These are phyloP conservation scores for Hygrocybe coccinea DNA, from an alignment of 768 basidiomycete species.

Conservation along the genomic window DNA sequence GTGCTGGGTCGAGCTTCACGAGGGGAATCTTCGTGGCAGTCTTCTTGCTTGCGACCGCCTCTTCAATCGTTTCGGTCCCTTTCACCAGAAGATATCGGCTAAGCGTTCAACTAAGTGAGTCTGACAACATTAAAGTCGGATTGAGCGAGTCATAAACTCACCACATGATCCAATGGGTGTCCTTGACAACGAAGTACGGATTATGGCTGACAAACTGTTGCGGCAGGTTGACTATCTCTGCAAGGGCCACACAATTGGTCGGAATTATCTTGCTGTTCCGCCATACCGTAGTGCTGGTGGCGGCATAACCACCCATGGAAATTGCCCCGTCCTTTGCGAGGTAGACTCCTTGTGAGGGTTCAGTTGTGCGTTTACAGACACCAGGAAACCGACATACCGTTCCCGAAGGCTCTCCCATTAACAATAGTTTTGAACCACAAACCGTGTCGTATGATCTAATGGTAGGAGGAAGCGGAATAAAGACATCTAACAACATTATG, in stretches of 20 bases:
- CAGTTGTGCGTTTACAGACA: neutral
- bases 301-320: constrained; percentile 45
- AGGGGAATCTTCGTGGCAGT: constrained; percentile 29
- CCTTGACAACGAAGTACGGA: constrained; percentile 54
- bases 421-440: constrained; percentile 54
- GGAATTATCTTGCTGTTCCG: constrained; percentile 46
- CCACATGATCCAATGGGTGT: constrained; percentile 72
- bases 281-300: constrained; percentile 38
- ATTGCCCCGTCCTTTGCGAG: constrained; percentile 53
- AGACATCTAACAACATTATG: neutral
- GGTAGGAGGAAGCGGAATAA: neutral
- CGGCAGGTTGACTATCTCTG: constrained; percentile 63
- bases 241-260: constrained; percentile 50
- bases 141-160: constrained; percentile 23
- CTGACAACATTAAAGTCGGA: neutral
- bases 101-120: neutral
- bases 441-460: constrained; percentile 66
- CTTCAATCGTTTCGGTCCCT: constrained; percentile 11
- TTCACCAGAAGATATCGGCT: constrained; percentile 64
- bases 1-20: constrained; percentile 46
- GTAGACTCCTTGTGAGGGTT: constrained; percentile 49
- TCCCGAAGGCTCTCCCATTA: constrained; percentile 59
- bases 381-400: constrained; percentile 39
- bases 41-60: constrained; percentile 13
- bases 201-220: constrained; percentile 46